Conservation (phyloP, 306 rosid genomes). For the Trichosanthes truncata region DNA sequence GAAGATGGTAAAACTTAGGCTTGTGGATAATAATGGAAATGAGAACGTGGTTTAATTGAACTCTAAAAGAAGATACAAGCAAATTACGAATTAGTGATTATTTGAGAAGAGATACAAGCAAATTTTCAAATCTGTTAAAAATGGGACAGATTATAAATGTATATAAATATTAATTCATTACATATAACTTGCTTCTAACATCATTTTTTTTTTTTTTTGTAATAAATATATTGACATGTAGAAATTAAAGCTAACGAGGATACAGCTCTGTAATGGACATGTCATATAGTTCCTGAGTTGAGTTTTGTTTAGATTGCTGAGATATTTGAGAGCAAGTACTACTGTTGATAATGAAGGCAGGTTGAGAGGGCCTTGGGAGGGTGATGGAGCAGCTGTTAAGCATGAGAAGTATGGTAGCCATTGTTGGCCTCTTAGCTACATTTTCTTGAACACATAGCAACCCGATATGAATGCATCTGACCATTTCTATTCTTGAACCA, state of each 20-base stretch:
- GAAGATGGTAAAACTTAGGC: too few species aligned
- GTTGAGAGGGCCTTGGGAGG: constrained; percentile 19
- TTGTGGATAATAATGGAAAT: too few species aligned
- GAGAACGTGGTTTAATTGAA: too few species aligned
- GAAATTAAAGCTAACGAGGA: constrained; percentile 1
- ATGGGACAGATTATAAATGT: too few species aligned
- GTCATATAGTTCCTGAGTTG: neutral
- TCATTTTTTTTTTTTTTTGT: too few species aligned
- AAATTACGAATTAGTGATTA: too few species aligned
- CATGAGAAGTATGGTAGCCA: constrained; percentile 25
- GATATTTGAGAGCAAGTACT: neutral
- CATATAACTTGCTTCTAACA: too few species aligned
- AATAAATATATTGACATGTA: neutral
- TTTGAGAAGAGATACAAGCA: too few species aligned
- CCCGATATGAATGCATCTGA: constrained; percentile 51
- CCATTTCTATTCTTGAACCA: constrained; percentile 14
- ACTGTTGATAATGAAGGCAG: constrained; percentile 24
- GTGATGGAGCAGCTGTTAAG: constrained; percentile 20
- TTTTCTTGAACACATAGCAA: constrained; percentile 48
- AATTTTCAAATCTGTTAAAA: too few species aligned
- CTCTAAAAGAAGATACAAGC: too few species aligned
- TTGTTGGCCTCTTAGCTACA: constrained; percentile 30
- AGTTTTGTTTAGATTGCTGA: neutral
- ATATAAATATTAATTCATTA: too few species aligned
- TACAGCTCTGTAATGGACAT: neutral